Evolutionary conservation across 1,284 basidiomycete genomes (phyloP), one percentile per base, ranked within the genome.

Genomic region (Boletellus deceptivus): DNA sequence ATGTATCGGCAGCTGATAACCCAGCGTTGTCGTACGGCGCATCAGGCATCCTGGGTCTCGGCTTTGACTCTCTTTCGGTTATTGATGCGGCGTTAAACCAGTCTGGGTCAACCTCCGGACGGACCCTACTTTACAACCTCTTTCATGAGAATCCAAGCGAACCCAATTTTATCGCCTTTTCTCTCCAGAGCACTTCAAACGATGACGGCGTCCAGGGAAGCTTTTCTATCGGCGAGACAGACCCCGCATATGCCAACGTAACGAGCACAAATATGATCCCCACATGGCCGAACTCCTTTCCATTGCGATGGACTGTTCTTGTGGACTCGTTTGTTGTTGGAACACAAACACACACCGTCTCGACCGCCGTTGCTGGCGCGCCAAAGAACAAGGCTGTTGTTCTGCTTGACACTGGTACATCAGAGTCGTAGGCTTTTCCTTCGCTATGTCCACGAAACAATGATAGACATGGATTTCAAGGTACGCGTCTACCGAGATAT

Each of bases 151-250:
- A 90, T 65, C 78, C 80, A 3, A 68, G 61, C 13, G 79, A 88
- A 60, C 85, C 84, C 43, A 91, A 91, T 62, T 91, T 83, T 64
- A 84, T 91, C 57, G 80, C 87, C 0, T 86, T 91, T 61, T 75
- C 84, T 1, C 71, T 91, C 29, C 80, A 87, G 59, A 72, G 87
- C 43, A 77, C 73, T 40, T 70, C 73, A 7, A 76, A 86, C 40
- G 60, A 67, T 1, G 76, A 77, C 54, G 77, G 78, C 37, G 73
- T 85, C 3, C 71, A 82, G 58, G 89, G 89, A 3, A 79, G 69
- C 29, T 86, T 91, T 63, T 73, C 85, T 6, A 78, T 91, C 55
- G 88, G 86, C 47, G 87, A 89, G 69, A 74, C 79, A 36, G 84
- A 86, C 29, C 75, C 80, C 11, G 61, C 70, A 14, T 91, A 89